Conservation (phyloP, 2,329 filamentous ascomycete genomes). For the Beauveria sp. region DNA sequence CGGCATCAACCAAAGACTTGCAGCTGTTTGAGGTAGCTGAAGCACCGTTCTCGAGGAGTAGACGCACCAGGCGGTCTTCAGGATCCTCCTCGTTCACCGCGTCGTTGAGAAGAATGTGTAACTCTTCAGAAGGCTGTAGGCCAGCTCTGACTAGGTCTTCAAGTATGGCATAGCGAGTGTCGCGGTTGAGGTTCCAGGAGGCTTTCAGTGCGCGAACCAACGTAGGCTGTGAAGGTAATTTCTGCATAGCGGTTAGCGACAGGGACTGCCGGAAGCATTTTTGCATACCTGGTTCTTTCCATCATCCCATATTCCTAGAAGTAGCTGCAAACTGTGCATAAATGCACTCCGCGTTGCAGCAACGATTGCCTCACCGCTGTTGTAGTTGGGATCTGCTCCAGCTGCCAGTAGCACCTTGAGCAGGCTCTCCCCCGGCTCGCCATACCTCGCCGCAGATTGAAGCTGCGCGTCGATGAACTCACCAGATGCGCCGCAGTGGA, state of each 20-base stretch:
- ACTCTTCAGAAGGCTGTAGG: constrained; percentile 38
- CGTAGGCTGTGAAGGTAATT: constrained; percentile 39
- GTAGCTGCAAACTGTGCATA: constrained; percentile 40
- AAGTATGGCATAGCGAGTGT: constrained; percentile 40
- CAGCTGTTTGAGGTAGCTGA: constrained; percentile 45
- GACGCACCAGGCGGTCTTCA: constrained; percentile 37
- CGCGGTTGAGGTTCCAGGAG: constrained; percentile 42
- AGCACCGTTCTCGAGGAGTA: constrained; percentile 44
- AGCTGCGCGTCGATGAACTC: constrained; percentile 47
- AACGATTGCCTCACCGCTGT: constrained; percentile 47
- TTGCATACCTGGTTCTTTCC: constrained; percentile 33
- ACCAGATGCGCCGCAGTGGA: constrained; percentile 42
- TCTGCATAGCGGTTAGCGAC: constrained; percentile 23
- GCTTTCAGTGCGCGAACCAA: constrained; percentile 45
- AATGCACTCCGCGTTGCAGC: constrained; percentile 46
- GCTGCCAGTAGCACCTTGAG: constrained; percentile 42
- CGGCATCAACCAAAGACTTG: constrained; percentile 44
- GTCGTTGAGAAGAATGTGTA: constrained; percentile 43
- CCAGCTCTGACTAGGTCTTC: constrained; percentile 45
- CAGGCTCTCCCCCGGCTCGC: constrained; percentile 39
- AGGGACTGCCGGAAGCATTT: constrained; percentile 2
- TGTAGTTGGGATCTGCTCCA: constrained; percentile 49
- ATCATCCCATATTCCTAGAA: constrained; percentile 40
- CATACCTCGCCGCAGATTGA: constrained; percentile 43
- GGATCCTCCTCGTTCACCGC: constrained; percentile 46